These are phyloP conservation scores for Trichosporon inkin DNA, from an alignment of 1,284 basidiomycete genomes.

Conservation along the genomic window DNA sequence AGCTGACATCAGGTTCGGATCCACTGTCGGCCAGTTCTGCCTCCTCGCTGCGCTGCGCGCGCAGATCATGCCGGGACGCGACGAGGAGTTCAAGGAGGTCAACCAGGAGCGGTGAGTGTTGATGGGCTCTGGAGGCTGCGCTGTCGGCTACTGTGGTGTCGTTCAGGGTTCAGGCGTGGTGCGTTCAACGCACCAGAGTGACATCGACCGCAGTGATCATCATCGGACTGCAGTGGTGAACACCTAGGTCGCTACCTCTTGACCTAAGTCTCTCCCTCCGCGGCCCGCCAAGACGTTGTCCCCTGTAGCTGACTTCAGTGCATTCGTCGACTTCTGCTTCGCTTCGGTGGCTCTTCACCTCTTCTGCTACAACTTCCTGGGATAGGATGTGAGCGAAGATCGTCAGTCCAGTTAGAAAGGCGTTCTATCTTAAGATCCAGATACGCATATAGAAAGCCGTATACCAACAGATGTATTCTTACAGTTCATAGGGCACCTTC, in stretches of 20 bases:
- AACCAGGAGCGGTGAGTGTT: slow-evolving; percentile 80
- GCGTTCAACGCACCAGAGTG: too few relatives aligned
- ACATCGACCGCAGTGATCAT: too few relatives aligned
- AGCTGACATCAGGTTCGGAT: slow-evolving; percentile 65
- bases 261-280: too few relatives aligned
- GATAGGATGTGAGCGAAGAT: slow-evolving; percentile 49
- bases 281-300: too few relatives aligned
- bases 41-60: slow-evolving; percentile 84
- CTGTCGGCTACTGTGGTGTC: too few relatives aligned
- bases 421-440: not conserved
- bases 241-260: too few relatives aligned
- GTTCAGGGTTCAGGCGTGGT: too few relatives aligned
- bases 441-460: not conserved
- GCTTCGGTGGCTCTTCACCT: slow-evolving; percentile 94
- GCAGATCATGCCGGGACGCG: slow-evolving; percentile 72
- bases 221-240: too few relatives aligned
- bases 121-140: too few relatives aligned
- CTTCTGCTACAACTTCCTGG: slow-evolving; percentile 96
- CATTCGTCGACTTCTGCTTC: slow-evolving; percentile 92
- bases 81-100: slow-evolving; percentile 74
- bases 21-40: slow-evolving; percentile 94
- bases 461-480: too few relatives aligned
- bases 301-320: slow-evolving; percentile 55
- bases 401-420: not conserved
- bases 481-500: too few relatives aligned